Base-by-base conservation (phyloP, 768 basidiomycete species). In the Phylloporus sp. region DNA sequence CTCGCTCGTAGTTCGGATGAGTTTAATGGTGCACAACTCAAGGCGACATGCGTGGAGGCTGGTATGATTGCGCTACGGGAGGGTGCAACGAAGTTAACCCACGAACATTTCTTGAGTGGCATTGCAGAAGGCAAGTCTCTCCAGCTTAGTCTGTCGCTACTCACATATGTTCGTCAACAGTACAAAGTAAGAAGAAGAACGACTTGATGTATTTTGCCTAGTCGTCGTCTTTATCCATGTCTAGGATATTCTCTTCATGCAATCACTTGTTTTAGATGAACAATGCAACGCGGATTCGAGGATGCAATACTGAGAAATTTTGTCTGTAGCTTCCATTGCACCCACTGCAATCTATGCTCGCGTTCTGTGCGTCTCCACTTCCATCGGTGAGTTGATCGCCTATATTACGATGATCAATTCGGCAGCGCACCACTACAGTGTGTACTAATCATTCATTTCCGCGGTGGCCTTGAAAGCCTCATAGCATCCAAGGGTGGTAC, bases 181-280 rank as follows among this genome's bases (percentile, higher is more conserved):
- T 98, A 50, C 95, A 98, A 81, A 92, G 91, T 72, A 95, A 97
- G 85, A 99, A 99, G 84, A 98, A 98, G 84, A 98, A 98, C 66
- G 86, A 91, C 65, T 84, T 97, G 66, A 85, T 91, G 82, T 93
- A 93, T 75, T 93, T 92, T 70, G 91, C 90, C 44, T 93, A 87
- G 74, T 52, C 24, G 45, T 45, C 35, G 24, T 41, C 44, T 26
- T 23, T 27, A 7, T 5, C 31, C 24, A n/a, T 44, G 27, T 40
- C 29, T 16, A n/a, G 41, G 42, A 41, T 27, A 22, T 52, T 42
- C 27, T 29, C 52, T 47, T 47, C 40, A 41, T 52, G 43, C 48
- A 55, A 61, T 48, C 51, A 18, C n/a, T 23, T 36, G 6, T 45
- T 36, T 43, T 43, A 28, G 41, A 43, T 4, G 40, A 23, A 42